Conservation (phyloP, 2,329 filamentous ascomycete species). For the Penicillium hesseltinei region DNA sequence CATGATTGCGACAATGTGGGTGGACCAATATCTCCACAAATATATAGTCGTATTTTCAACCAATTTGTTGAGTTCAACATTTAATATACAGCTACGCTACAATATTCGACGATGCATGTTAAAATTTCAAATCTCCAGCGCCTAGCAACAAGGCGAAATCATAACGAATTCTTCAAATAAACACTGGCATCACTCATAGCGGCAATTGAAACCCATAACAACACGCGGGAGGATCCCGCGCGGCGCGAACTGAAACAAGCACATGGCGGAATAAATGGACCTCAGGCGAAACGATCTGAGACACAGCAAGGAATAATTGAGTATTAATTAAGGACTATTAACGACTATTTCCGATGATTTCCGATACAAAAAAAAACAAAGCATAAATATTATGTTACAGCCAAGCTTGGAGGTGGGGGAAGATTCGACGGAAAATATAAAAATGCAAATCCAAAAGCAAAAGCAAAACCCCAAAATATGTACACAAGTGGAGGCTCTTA, state of each 20-base stretch:
- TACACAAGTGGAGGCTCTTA: background rate
- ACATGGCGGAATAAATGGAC: background rate
- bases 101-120: background rate
- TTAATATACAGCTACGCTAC: background rate
- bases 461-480: background rate
- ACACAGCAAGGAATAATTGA: constrained; percentile 5
- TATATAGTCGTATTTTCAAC: background rate
- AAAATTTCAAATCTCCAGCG: background rate
- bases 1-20: too few relatives aligned
- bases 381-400: background rate
- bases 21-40: background rate
- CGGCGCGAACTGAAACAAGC: background rate
- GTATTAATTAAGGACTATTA: background rate
- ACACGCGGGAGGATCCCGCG: background rate
- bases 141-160: background rate
- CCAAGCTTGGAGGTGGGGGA: background rate
- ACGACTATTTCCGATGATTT: background rate
- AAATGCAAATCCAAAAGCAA: background rate
- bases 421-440: background rate
- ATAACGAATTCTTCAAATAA: background rate
- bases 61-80: background rate
- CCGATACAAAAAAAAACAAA: background rate
- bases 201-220: background rate
- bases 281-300: background rate
- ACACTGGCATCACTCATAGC: background rate